A percentile compares a stretch with the other conserved stretches of the same genome.
Evolutionary conservation across 2,329 filamentous ascomycete species (phyloP).

Genomic region (Cyanodermella asteris): DNA sequence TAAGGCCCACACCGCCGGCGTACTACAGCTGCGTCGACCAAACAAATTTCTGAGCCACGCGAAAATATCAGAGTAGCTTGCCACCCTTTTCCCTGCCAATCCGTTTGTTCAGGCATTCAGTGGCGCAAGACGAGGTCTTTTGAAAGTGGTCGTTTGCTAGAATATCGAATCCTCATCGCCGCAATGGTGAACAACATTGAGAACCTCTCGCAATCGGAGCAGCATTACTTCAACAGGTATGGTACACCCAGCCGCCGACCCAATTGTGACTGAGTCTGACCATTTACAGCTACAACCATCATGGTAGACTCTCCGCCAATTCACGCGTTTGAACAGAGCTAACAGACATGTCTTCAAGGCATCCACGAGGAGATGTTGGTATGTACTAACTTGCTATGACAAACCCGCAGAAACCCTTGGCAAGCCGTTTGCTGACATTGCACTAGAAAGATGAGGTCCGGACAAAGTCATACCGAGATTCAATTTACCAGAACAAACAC

Average conservation of each 20-base stretch:
- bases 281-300: constrained; percentile 69
- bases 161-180: no score
- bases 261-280: constrained; percentile 1
- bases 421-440: constrained; percentile 15
- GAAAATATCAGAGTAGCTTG: no score
- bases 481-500: constrained; percentile 93
- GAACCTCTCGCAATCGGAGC: no score
- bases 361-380: constrained; percentile 16
- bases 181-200: no score
- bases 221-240: constrained; percentile 99
- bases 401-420: constrained; percentile 4
- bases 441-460: constrained; percentile 99
- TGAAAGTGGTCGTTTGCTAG: no score
- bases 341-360: constrained; percentile 7
- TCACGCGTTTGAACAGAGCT: constrained; percentile 3
- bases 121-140: no score
- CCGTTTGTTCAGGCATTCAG: no score
- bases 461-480: constrained; percentile 87
- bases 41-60: no score
- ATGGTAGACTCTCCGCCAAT: constrained; percentile 40
- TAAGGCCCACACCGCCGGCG: no score
- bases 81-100: no score
- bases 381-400: constrained; percentile 1
- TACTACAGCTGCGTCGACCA: no score
- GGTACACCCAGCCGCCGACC: constrained; percentile 6